These are phyloP conservation scores for Pseudomonodictys pantanalensis DNA, from an alignment of 495 filamentous ascomycete genomes.

Conservation along the genomic window DNA sequence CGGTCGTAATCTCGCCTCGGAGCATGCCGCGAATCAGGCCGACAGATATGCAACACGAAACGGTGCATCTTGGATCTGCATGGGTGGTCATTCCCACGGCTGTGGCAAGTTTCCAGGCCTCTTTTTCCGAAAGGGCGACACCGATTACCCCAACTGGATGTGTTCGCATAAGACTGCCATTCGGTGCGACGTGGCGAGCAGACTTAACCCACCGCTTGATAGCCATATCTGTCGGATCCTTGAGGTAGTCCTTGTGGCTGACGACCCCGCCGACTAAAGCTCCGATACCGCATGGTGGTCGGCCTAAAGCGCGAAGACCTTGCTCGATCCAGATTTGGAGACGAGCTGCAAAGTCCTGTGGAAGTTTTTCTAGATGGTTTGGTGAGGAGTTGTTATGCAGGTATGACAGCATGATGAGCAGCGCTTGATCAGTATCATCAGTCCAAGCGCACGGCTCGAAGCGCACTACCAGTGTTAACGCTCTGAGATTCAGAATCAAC, in stretches of 20 bases:
- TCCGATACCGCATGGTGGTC: slow-evolving; percentile 47
- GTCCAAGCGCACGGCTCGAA: slow-evolving; percentile 47
- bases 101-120: slow-evolving; percentile 37
- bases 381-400: slow-evolving; percentile 38
- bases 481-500: not conserved
- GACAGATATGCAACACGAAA: slow-evolving; percentile 45
- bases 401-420: slow-evolving; percentile 46
- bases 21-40: slow-evolving; percentile 45
- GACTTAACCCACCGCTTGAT: slow-evolving; percentile 41
- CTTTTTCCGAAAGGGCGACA: slow-evolving; percentile 34
- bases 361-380: slow-evolving; percentile 10
- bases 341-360: slow-evolving; percentile 42
- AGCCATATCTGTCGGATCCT: slow-evolving; percentile 37
- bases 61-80: slow-evolving; percentile 48
- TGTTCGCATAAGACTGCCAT: slow-evolving; percentile 51
- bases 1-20: slow-evolving; percentile 42
- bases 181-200: slow-evolving; percentile 42
- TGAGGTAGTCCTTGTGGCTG: slow-evolving; percentile 33
- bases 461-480: slow-evolving; percentile 23
- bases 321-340: slow-evolving; percentile 44
- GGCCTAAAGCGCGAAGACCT: slow-evolving; percentile 44
- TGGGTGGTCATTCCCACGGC: slow-evolving; percentile 44
- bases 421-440: slow-evolving; percentile 53
- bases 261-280: slow-evolving; percentile 42
- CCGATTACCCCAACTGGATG: slow-evolving; percentile 47